Evolutionary conservation across 805 yeast species (phyloP).

Genomic region (Wilhelminamyces savonicus): DNA sequence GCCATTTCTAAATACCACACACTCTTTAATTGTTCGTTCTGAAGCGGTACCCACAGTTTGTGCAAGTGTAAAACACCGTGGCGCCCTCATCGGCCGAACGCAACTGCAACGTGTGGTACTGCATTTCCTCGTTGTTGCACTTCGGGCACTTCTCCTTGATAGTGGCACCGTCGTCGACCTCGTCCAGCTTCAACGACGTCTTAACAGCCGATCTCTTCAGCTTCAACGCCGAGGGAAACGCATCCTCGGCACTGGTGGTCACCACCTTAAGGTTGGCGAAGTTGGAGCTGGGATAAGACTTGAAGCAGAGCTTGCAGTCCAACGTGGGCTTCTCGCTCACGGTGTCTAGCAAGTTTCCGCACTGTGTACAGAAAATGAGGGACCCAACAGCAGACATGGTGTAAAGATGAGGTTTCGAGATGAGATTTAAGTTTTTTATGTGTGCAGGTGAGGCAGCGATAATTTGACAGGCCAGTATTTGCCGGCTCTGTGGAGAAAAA

Average conservation of each 20-base stretch:
- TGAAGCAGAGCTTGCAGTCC: constrained; percentile 50
- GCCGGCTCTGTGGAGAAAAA: no score
- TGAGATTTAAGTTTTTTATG: no score
- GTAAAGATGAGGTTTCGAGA: no score
- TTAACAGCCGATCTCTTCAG: constrained; percentile 87
- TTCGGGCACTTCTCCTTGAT: constrained; percentile 98
- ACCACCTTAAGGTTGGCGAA: constrained; percentile 79
- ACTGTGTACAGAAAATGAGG: constrained; percentile 84
- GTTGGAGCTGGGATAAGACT: constrained; percentile 38
- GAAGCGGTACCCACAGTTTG: constrained; percentile 85
- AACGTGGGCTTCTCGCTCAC: constrained; percentile 43
- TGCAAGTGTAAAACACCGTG: constrained; percentile 95
- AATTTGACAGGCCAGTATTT: no score
- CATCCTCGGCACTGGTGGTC: constrained; percentile 84
- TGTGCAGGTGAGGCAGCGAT: no score
- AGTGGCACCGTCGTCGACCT: constrained; percentile 90
- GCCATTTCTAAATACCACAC: no score
- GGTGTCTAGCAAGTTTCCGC: constrained; percentile 85
- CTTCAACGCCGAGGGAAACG: constrained; percentile 82
- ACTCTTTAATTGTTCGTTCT: constrained; percentile 82
- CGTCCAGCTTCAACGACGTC: constrained; percentile 69
- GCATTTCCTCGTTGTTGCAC: constrained; percentile 98
- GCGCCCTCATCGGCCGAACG: constrained; percentile 99
- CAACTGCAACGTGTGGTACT: constrained; percentile 90
- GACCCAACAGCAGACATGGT: constrained; percentile 97